Conservation (phyloP, 306 rosid genomes). For the Parietaria judaica region DNA sequence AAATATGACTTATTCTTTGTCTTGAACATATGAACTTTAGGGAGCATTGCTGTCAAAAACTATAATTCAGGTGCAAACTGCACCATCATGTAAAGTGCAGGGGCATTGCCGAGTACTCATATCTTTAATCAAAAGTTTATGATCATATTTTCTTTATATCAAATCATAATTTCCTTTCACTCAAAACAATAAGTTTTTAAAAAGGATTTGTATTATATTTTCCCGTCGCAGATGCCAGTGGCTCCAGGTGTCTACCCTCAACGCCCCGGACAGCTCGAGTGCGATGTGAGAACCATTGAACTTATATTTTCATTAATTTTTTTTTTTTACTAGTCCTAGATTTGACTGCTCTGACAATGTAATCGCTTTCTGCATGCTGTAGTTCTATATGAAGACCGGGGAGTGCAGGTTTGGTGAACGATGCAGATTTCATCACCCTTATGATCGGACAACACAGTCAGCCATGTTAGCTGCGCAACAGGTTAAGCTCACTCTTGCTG, state of each 20-base stretch:
- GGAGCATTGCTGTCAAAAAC: no score
- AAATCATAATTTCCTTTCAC: neutral
- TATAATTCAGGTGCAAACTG: no score
- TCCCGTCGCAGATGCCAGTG: slow-evolving; percentile 51
- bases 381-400: slow-evolving; percentile 96
- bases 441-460: slow-evolving; percentile 54
- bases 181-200: slow-evolving; percentile 2
- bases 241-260: slow-evolving; percentile 62
- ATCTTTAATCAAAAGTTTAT: no score
- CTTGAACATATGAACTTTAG: no score
- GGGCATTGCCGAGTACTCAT: no score
- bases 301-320: neutral
- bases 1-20: neutral
- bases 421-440: slow-evolving; percentile 86
- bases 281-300: slow-evolving; percentile 47
- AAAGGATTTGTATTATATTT: slow-evolving; percentile 22
- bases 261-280: slow-evolving; percentile 83
- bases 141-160: neutral
- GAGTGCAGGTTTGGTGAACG: slow-evolving; percentile 73
- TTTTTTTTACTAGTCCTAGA: neutral
- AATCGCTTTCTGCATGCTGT: neutral
- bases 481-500: slow-evolving; percentile 82
- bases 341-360: no score
- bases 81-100: no score
- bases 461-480: slow-evolving; percentile 33